Percentiles rank a stretch among this genome's conserved stretches.
Conservation (phyloP, 2,329 filamentous ascomycete genomes). For the Septoria linicola region DNA sequence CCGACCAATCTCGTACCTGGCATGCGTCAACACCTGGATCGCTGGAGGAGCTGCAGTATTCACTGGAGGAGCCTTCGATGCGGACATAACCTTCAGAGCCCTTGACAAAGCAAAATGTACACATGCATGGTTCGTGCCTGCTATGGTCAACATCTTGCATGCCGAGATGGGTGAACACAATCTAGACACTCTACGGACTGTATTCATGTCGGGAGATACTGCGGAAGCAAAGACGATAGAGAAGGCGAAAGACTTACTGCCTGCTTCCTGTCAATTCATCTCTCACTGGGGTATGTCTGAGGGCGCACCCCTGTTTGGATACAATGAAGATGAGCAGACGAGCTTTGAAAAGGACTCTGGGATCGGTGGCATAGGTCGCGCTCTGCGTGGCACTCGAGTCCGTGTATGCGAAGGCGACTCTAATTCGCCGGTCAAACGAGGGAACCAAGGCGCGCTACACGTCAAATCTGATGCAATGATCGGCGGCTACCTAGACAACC, state of each 20-base stretch:
- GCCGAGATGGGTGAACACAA: neutral
- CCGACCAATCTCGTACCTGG: conserved; percentile 1
- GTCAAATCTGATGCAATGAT: neutral
- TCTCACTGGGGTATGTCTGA: conserved; percentile 1
- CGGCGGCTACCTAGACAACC: neutral
- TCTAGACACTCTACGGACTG: neutral
- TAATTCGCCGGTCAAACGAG: neutral
- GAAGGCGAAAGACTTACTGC: neutral
- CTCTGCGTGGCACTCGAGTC: neutral
- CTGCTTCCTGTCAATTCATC: neutral
- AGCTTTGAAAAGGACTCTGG: neutral
- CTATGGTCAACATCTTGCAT: conserved; percentile 2
- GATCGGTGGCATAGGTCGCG: neutral
- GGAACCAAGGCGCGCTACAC: neutral
- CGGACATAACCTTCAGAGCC: neutral
- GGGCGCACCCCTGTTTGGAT: conserved; percentile 1
- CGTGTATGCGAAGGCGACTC: neutral
- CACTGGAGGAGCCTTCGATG: neutral
- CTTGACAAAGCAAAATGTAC: neutral
- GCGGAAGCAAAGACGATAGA: neutral
- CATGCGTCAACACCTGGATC: neutral
- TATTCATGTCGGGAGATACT: neutral
- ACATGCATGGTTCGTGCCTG: conserved; percentile 2
- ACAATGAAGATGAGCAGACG: neutral
- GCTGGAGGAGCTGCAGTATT: conserved; percentile 1